These are phyloP conservation scores for Piper betle DNA, from an alignment of 164 flowering plant genomes.

Conservation along the genomic window DNA sequence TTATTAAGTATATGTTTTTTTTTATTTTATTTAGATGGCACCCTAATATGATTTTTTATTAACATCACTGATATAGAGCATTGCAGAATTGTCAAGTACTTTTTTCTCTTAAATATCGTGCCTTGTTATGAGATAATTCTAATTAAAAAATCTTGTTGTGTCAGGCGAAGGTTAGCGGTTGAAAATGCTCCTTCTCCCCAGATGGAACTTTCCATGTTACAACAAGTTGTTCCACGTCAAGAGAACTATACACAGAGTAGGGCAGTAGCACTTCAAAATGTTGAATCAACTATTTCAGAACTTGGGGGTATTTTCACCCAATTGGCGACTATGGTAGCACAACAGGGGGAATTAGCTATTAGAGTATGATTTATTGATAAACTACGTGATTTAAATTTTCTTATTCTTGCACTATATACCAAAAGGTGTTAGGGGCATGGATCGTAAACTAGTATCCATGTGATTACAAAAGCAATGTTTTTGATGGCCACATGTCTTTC, in stretches of 20 bases:
- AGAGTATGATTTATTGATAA: conserved; percentile 19
- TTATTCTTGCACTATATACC: too few relatives aligned
- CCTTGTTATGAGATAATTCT: not conserved
- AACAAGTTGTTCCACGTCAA: conserved; percentile 69
- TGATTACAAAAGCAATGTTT: too few relatives aligned
- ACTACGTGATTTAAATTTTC: not conserved
- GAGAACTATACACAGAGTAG: conserved; percentile 45
- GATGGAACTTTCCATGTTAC: conserved; percentile 71
- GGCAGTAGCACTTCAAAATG: conserved; percentile 68
- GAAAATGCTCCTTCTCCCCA: conserved; percentile 52
- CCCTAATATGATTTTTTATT: too few relatives aligned
- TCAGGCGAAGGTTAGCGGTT: conserved; percentile 61
- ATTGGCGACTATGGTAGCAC: conserved; percentile 81
- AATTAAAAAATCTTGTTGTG: conserved; percentile 5
- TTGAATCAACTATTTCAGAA: conserved; percentile 85
- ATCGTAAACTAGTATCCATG: too few relatives aligned
- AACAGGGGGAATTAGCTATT: conserved; percentile 87
- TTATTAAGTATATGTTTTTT: too few relatives aligned
- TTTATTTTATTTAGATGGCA: too few relatives aligned
- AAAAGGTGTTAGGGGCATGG: too few relatives aligned
- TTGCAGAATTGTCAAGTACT: not conserved
- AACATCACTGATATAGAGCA: too few relatives aligned
- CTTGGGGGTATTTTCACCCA: conserved; percentile 79
- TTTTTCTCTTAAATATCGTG: too few relatives aligned
- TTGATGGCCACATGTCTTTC: too few relatives aligned